phyloP scores from a whole-genome alignment of 805 yeast species.

The Zygotorulaspora danielsina region DNA sequence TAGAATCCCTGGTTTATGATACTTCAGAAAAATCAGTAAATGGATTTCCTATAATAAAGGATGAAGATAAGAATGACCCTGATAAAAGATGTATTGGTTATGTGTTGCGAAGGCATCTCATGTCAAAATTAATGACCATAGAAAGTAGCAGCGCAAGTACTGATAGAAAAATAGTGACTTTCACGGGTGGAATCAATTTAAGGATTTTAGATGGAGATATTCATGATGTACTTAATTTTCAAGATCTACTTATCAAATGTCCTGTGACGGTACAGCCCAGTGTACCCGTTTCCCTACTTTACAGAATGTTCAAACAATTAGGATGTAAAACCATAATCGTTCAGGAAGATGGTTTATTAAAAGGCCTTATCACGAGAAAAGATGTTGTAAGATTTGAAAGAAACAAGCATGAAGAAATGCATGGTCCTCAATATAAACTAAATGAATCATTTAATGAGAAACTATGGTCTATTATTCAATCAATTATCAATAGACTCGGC shows the following conservation, averaged over 20 bases:
- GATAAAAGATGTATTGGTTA: slow-evolving; percentile 40
- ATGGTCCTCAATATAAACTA: slow-evolving; percentile 28
- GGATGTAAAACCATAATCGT: slow-evolving; percentile 77
- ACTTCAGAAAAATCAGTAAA: slow-evolving; percentile 36
- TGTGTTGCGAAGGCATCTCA: slow-evolving; percentile 27
- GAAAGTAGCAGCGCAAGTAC: slow-evolving; percentile 21
- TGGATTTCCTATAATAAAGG: slow-evolving; percentile 53
- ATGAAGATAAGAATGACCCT: slow-evolving; percentile 34
- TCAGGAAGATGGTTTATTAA: slow-evolving; percentile 54
- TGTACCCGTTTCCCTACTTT: slow-evolving; percentile 55
- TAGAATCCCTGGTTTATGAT: slow-evolving; percentile 25
- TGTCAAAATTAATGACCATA: slow-evolving; percentile 19
- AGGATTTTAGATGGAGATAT: slow-evolving; percentile 9
- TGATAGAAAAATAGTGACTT: slow-evolving; percentile 8
- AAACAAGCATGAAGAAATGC: slow-evolving; percentile 25
- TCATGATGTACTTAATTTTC: slow-evolving; percentile 30
- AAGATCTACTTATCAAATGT: slow-evolving; percentile 41
- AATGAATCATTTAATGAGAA: slow-evolving; percentile 25
- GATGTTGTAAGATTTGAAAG: slow-evolving; percentile 68
- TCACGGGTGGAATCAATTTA: slow-evolving; percentile 6
- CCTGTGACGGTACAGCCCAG: slow-evolving; percentile 56
- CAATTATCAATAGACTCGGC: slow-evolving; percentile 15
- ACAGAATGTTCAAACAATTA: slow-evolving; percentile 66
- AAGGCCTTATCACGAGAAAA: slow-evolving; percentile 81
- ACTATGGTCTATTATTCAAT: slow-evolving; percentile 23